These are phyloP conservation scores for Calonectria fujianensis DNA, from an alignment of 2,329 filamentous ascomycete genomes.

Conservation along the genomic window DNA sequence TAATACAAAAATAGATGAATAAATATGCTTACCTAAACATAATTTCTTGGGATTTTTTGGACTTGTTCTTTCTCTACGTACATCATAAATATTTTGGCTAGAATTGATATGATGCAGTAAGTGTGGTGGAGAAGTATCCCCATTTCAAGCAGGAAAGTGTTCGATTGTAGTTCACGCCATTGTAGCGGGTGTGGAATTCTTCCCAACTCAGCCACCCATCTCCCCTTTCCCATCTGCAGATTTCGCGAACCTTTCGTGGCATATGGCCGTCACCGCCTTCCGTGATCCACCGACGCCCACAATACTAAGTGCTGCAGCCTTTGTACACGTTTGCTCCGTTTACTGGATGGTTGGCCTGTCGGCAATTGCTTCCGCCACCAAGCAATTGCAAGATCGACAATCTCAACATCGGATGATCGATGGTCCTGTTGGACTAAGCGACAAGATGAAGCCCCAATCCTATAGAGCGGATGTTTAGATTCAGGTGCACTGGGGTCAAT, in stretches of 20 bases:
- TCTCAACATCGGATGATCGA: not conserved
- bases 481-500: not conserved
- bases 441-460: not conserved
- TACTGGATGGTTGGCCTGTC: not conserved
- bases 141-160: too few species aligned
- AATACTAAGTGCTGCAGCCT: not conserved
- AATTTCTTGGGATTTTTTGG: too few species aligned
- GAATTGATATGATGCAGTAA: too few species aligned
- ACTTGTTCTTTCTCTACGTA: too few species aligned
- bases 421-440: not conserved
- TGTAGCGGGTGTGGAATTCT: not conserved
- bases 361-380: not conserved
- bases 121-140: too few species aligned
- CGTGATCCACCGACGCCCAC: not conserved
- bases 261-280: not conserved
- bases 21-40: too few species aligned
- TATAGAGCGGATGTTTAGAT: not conserved
- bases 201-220: not conserved
- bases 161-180: not conserved
- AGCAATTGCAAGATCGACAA: not conserved
- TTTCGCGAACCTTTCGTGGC: not conserved
- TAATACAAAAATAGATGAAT: too few species aligned
- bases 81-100: too few species aligned
- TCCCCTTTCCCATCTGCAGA: not conserved
- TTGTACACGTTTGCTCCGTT: not conserved